Evolutionary conservation across 2,329 filamentous ascomycete genomes (phyloP), one percentile per base, ranked within the genome.

Genomic region (Venturia nashicola): DNA sequence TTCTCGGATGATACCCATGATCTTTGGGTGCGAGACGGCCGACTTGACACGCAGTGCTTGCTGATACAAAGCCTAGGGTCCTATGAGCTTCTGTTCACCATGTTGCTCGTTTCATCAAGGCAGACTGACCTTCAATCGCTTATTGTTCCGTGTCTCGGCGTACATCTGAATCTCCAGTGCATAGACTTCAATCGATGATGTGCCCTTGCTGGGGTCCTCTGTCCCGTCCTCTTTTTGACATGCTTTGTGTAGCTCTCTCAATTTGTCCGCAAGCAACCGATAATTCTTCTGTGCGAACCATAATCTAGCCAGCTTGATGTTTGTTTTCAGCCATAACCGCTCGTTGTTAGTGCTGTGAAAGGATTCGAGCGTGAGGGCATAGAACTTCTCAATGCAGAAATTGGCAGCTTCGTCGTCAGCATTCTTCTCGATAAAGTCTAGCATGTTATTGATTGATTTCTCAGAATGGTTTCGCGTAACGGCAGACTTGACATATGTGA

Each of bases 111-210:
- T 57, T 34, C 36, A 18, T 65, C 59, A 61, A 65, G 60, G 66
- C 71, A 68, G 65, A 69, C 72, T 64, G 64, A 82, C 82, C 81
- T 97, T 97, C 65, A 99, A 81, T 71, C 95, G 90, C 78, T 97
- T 97, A 80, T 96, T 97, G 79, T 97, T 97, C 72, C 90, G 89
- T 42, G 90, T 96, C 76, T 96, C 91, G 2, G 92, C 91, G 72
- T 96, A 93, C 93, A 99, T 97, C 77, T 97, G 92, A 68, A 99
- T 99, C 77, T 99, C 94, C 48, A 97, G 80, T 11, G 94, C 93
- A 73, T 97, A 99, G 60, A 97, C 89, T 78, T 99, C 94, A 46
- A 97, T 83, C 55, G 91, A 89, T 74, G 97, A 97, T 16, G 94
- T 97, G 70, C 94, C 94, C 77, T 97, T 97, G 81, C 86, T 95